A percentile compares a stretch with the other conserved stretches of the same genome.
These are phyloP conservation scores for Przewalskia tangutica DNA, from an alignment of 257 asterid species.

Conservation along the genomic window DNA sequence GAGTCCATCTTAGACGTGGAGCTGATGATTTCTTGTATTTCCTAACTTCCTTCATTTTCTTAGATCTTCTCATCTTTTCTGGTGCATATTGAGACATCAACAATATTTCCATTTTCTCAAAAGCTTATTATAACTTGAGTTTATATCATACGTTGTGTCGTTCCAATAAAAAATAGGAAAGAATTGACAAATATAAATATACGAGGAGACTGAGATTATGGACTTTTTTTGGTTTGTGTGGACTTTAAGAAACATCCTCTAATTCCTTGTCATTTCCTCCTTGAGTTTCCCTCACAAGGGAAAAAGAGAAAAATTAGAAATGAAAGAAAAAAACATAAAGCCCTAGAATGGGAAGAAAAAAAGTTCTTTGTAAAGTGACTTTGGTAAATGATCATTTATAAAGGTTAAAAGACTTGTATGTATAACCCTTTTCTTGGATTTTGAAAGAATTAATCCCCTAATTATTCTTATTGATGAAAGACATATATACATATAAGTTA, in stretches of 20 bases:
- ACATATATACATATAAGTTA: too few relatives aligned
- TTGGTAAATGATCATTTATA: neutral
- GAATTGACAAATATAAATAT: too few relatives aligned
- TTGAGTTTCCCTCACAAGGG: neutral
- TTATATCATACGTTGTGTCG: neutral
- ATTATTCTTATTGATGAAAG: too few relatives aligned
- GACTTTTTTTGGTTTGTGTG: conserved; percentile 10
- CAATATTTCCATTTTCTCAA: neutral
- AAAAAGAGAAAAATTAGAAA: neutral
- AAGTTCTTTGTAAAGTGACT: neutral
- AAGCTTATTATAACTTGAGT: neutral
- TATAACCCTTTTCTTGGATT: neutral
- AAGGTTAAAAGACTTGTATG: neutral
- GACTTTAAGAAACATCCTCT: conserved; percentile 5
- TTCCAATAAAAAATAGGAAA: too few relatives aligned
- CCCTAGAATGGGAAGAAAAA: neutral
- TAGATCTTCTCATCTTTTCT: neutral
- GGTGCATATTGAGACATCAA: neutral
- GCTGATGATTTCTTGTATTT: conserved; percentile 18
- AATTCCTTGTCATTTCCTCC: neutral
- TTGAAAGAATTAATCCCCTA: too few relatives aligned
- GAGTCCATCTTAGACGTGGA: conserved; percentile 30
- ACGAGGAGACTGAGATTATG: neutral
- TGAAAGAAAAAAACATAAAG: neutral
- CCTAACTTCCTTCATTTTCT: conserved; percentile 5